Conservation (phyloP, 169 alveolate genomes). For the Plasmodium gaboni region DNA sequence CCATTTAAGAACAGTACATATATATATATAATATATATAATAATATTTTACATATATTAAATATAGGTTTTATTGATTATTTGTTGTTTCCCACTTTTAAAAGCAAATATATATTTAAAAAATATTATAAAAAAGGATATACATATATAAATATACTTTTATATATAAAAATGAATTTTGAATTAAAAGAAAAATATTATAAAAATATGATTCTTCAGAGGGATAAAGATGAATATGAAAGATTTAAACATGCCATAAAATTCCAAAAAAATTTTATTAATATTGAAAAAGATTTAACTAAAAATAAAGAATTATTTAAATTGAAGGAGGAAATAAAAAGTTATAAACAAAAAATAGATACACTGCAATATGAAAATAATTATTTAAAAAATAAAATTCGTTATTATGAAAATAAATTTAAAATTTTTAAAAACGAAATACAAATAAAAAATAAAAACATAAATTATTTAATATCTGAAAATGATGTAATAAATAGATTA, state of each 20-base stretch:
- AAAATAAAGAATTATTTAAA: constrained; percentile 27
- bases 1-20: neutral
- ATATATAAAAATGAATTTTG: constrained; percentile 18
- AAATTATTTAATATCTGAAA: constrained; percentile 35
- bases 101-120: too few relatives aligned
- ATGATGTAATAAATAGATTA: constrained; percentile 27
- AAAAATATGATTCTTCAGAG: constrained; percentile 37
- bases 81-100: too few relatives aligned
- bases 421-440: constrained; percentile 28
- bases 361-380: constrained; percentile 45
- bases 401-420: constrained; percentile 21
- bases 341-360: constrained; percentile 36
- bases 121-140: too few relatives aligned
- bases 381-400: constrained; percentile 25
- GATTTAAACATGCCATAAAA: constrained; percentile 22
- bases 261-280: constrained; percentile 31
- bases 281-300: constrained; percentile 23
- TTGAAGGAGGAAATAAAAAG: constrained; percentile 27
- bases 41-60: too few relatives aligned
- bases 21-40: neutral
- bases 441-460: constrained; percentile 26
- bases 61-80: too few relatives aligned
- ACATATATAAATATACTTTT: too few relatives aligned
- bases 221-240: constrained; percentile 33
- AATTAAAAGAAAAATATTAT: constrained; percentile 20